A percentile compares a stretch with the other conserved stretches of the same genome.
These are phyloP conservation scores for Mycena epipterygia DNA, from an alignment of 768 basidiomycete genomes.

Conservation along the genomic window DNA sequence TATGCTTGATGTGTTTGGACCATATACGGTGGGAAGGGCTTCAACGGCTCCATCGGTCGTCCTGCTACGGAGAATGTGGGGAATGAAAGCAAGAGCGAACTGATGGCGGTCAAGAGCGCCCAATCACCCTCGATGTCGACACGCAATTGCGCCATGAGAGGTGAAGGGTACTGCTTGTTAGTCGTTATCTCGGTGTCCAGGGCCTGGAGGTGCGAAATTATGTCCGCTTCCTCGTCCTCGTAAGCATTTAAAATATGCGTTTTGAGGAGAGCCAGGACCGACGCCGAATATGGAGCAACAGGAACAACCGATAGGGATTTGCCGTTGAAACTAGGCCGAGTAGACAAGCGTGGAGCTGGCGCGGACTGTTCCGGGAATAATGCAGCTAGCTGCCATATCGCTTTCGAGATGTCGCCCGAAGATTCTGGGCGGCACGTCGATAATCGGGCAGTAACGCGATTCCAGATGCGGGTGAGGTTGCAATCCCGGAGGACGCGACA, in stretches of 20 bases:
- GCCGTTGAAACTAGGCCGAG: conserved; percentile 23
- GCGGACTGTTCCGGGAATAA: conserved; percentile 30
- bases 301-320: conserved; percentile 21
- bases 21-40: conserved; percentile 19
- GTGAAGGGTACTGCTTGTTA: conserved; percentile 5
- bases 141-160: not conserved
- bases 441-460: conserved; percentile 23
- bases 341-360: conserved; percentile 1
- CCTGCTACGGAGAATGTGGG: conserved; percentile 19
- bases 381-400: conserved; percentile 29
- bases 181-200: conserved; percentile 10
- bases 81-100: conserved; percentile 15
- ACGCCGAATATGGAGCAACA: conserved; percentile 20
- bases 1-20: conserved; percentile 16
- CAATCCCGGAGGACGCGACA: conserved; percentile 31
- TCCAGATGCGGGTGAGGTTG: conserved; percentile 29
- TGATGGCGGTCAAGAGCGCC: conserved; percentile 28
- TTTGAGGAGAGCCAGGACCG: conserved; percentile 29
- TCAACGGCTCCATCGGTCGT: conserved; percentile 16
- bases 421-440: conserved; percentile 23
- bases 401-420: conserved; percentile 20
- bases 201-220: conserved; percentile 13
- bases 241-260: conserved; percentile 27
- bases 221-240: conserved; percentile 27
- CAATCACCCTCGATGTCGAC: conserved; percentile 20